Base-by-base conservation (phyloP, 345 rosid genomes). In the Rubroshorea leprosula region DNA sequence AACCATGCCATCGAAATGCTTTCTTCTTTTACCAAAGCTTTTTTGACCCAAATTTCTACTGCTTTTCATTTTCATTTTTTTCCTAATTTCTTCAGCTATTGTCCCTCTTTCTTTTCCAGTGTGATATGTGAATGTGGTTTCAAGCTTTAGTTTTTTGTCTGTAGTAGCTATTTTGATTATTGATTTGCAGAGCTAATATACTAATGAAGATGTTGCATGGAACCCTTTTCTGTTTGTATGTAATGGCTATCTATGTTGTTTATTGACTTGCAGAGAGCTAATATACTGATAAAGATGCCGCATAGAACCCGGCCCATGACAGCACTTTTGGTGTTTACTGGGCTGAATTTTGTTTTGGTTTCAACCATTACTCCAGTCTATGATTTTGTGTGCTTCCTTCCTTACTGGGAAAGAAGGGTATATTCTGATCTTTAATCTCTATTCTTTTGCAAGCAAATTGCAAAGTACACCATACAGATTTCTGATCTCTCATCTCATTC, bases 391-490 rank as follows among this genome's bases (percentile, higher is more conserved):
- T 82, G 88, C 78, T 85, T 82, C 70, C 86, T 52, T 57, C 88
- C 88, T 51, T 85, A 68, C 58, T 82, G 92, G 88, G 92, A 85
- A 75, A 76, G 88, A 80, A 66, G 83, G 84, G 92, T 80, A 76
- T 46, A 75, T 67, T 16, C 44, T 16, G n/a, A 20, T 27, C 43
- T 26, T 15, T 21, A 15, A 27, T 27, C 9, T 21, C 22, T 25
- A 16, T 41, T 41, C 47, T 10, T 44, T 44, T n/a, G 9, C 12
- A n/a, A n/a, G n/a, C n/a, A n/a, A n/a, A n/a, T n/a, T n/a, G n/a
- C n/a, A n/a, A n/a, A n/a, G n/a, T n/a, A n/a, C n/a, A n/a, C 31
- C 31, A 27, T 27, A 8, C 31, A 27, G 4, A 27, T 8, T 27
- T 8, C 45, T 39, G 45, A 39, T 6, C 9, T 39, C 15, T 5